Evolutionary conservation across 2,329 filamentous ascomycete species (phyloP), one percentile per base, ranked within the genome.

Genomic region (Sclerotinia subarctica): DNA sequence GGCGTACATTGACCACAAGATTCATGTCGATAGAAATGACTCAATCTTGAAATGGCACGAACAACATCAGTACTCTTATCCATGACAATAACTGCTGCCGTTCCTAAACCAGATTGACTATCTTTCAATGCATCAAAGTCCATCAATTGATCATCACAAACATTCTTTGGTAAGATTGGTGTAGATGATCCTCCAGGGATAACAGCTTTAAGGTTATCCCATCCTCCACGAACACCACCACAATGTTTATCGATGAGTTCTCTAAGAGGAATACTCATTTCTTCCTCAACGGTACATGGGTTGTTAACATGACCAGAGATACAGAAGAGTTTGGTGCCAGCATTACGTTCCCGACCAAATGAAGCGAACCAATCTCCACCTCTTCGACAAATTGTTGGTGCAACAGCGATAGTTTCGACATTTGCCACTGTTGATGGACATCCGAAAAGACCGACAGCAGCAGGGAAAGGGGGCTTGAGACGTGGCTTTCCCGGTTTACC

Each of bases 281-380:
- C 95, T 83, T 99, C 95, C 81, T 99, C 95, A 70, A 99, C 95
- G 0, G 95, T 98, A 80, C 88, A 93, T 66, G 95, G 95, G 84
- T 98, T 96, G 86, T 99, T 99, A 83, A 99, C 95, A 80, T 98
- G 93, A 38, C 95, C 95, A 66, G 94, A 98, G 79, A 99, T 98
- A 81, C 94, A 97, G 85, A 91, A 99, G 53, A 99, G 90, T 85
- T 99, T 99, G 72, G 95, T 99, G 76, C 95, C 95, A 76, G 93
- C 87, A 83, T 99, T 99, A 73, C 95, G 90, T 83, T 98, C 94
- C 74, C 95, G 93, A 65, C 95, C 95, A 78, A 99, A 98, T 64
- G 87, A 83, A 72, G 92, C 92, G 79, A 99, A 99, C 95, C 95
- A 99, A 81, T 79, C 90, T 72, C 89, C 92, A 76, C 95, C 95